phyloP scores from a whole-genome alignment of 78 protist species.

The Dictyostelium firmibasis region DNA sequence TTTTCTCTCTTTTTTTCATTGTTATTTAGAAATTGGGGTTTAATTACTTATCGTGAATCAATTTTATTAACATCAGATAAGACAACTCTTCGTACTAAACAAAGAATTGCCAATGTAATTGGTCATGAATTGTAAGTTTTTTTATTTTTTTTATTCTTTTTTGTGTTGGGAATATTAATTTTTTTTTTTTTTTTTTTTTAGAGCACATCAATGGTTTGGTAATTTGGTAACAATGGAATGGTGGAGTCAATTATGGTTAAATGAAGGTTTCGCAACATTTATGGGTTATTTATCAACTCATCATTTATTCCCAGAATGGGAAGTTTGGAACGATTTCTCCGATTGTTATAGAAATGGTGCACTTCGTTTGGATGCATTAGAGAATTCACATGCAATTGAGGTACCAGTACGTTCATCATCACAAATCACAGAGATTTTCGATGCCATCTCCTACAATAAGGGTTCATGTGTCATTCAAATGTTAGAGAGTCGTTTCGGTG shows the following conservation, averaged over 20 bases:
- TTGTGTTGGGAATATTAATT: background rate
- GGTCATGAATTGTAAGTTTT: slow-evolving; percentile 81
- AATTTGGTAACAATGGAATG: slow-evolving; percentile 96
- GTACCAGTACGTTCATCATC: slow-evolving; percentile 80
- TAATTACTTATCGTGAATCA: slow-evolving; percentile 88
- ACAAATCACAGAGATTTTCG: slow-evolving; percentile 94
- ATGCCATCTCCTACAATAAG: slow-evolving; percentile 90
- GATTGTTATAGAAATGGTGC: slow-evolving; percentile 62
- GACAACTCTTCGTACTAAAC: slow-evolving; percentile 55
- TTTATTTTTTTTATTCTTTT: too few species aligned
- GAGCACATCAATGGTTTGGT: slow-evolving; percentile 91
- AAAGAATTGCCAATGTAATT: slow-evolving; percentile 83
- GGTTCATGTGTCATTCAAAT: slow-evolving; percentile 90
- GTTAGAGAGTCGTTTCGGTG: slow-evolving; percentile 84
- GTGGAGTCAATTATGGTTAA: slow-evolving; percentile 96
- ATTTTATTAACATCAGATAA: slow-evolving; percentile 79
- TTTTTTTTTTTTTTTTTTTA: too few species aligned
- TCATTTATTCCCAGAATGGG: slow-evolving; percentile 91
- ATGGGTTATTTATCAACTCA: slow-evolving; percentile 85
- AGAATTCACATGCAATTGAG: slow-evolving; percentile 91
- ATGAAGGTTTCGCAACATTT: slow-evolving; percentile 93
- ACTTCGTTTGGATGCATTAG: slow-evolving; percentile 85
- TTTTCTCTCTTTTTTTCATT: background rate
- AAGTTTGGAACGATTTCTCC: slow-evolving; percentile 75
- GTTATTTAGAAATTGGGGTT: slow-evolving; percentile 86